Conservation (phyloP, 495 filamentous ascomycete species). For the Schizothecium vesticola region DNA sequence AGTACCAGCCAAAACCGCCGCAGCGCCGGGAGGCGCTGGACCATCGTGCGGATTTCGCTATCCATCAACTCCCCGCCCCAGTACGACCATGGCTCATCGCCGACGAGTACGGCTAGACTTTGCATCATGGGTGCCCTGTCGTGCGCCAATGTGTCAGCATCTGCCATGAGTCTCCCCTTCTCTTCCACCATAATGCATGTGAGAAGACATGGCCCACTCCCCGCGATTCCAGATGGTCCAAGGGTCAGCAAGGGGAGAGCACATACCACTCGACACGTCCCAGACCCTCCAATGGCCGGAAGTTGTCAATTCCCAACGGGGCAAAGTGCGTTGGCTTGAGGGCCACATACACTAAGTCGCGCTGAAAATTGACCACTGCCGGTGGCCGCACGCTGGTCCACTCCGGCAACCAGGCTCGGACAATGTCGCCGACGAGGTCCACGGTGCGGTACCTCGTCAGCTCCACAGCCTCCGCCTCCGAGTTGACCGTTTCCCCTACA, state of each 20-base stretch:
- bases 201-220: neutral
- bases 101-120: neutral
- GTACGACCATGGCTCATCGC: neutral
- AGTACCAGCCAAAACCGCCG: neutral
- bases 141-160: neutral
- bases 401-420: neutral
- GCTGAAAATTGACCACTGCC: neutral
- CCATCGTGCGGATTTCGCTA: neutral
- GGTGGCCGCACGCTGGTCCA: neutral
- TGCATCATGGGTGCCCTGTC: neutral
- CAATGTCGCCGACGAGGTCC: neutral
- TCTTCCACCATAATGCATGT: neutral
- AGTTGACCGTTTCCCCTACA: no score
- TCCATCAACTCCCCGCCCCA: neutral
- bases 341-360: neutral
- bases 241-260: neutral
- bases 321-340: neutral
- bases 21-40: neutral
- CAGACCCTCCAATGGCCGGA: neutral
- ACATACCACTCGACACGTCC: neutral
- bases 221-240: neutral
- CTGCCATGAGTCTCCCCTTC: neutral
- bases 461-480: neutral
- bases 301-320: neutral
- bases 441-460: neutral